Evolutionary conservation across 768 basidiomycete species (phyloP).

Genomic region (Ramaria sp.): DNA sequence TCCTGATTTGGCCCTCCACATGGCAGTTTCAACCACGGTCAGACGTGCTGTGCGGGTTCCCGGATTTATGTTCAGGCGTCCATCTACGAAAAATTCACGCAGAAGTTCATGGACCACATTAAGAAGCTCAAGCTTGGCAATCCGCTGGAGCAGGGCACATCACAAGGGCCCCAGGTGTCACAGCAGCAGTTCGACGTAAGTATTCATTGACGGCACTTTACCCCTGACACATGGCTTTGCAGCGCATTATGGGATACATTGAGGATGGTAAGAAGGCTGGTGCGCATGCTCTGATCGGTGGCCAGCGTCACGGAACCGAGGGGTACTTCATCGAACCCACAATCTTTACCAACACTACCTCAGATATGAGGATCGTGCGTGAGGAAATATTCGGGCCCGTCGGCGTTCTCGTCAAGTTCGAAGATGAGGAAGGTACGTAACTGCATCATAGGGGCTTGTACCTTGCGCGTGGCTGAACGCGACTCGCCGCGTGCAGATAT

Average conservation of each 20-base stretch:
- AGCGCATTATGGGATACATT: slow-evolving; percentile 76
- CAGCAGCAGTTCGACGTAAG: slow-evolving; percentile 62
- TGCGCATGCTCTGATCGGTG: slow-evolving; percentile 56
- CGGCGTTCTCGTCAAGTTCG: slow-evolving; percentile 66
- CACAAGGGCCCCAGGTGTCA: slow-evolving; percentile 76
- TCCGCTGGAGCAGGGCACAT: slow-evolving; percentile 48
- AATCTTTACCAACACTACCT: slow-evolving; percentile 54
- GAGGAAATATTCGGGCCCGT: slow-evolving; percentile 82
- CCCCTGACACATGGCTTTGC: slow-evolving; percentile 7
- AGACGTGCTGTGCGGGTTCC: slow-evolving; percentile 72
- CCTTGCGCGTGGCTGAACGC: neutral
- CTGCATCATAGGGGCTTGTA: neutral
- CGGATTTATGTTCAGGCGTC: slow-evolving; percentile 72
- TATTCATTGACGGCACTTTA: slow-evolving; percentile 3
- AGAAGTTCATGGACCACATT: slow-evolving; percentile 44
- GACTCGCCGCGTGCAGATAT: slow-evolving; percentile 28
- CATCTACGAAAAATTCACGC: slow-evolving; percentile 72
- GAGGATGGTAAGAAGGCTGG: slow-evolving; percentile 62
- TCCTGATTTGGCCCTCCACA: neutral
- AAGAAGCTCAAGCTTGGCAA: slow-evolving; percentile 49
- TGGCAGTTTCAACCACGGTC: slow-evolving; percentile 62
- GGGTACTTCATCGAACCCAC: slow-evolving; percentile 73
- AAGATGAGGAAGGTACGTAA: slow-evolving; percentile 35
- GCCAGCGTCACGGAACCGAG: slow-evolving; percentile 43
- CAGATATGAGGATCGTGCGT: slow-evolving; percentile 64